Conservation (phyloP, 78 protist species). For the Guillardia theta region DNA sequence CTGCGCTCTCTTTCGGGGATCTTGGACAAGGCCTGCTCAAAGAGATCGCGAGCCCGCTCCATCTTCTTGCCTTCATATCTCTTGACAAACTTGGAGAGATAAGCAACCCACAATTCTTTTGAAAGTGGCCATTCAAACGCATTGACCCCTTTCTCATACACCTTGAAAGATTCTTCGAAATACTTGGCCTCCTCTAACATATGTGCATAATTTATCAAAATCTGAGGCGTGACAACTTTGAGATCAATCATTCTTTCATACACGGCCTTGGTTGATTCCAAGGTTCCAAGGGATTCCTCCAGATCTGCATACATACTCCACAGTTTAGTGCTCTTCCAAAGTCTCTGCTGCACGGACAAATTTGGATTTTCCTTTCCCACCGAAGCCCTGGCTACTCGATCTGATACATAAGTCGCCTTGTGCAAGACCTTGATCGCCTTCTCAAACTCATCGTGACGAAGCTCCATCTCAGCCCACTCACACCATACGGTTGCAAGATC, state of each 20-base stretch:
- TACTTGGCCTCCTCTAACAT: constrained; percentile 82
- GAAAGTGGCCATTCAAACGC: background rate
- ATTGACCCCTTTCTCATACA: constrained; percentile 8
- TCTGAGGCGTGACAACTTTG: constrained; percentile 65
- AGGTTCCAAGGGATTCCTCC: constrained; percentile 88
- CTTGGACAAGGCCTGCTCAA: constrained; percentile 85
- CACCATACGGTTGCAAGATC: constrained; percentile 89
- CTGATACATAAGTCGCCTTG: constrained; percentile 3
- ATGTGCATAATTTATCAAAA: constrained; percentile 86
- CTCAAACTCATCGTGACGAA: constrained; percentile 60
- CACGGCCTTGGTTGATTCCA: constrained; percentile 55
- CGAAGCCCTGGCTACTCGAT: background rate
- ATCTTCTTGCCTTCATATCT: constrained; percentile 87
- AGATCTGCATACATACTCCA: constrained; percentile 94
- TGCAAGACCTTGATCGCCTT: background rate
- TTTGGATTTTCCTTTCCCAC: background rate
- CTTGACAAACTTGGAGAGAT: constrained; percentile 84
- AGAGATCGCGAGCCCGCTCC: constrained; percentile 94
- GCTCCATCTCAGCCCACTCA: constrained; percentile 92
- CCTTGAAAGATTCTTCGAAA: constrained; percentile 86
- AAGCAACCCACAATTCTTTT: constrained; percentile 85
- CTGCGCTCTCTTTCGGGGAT: constrained; percentile 70
- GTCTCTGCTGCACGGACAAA: constrained; percentile 66
- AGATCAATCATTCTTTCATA: constrained; percentile 82
- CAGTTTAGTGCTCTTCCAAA: constrained; percentile 74